phyloP scores from a whole-genome alignment of 208 protist species.

The Trichomonas gallinae region DNA sequence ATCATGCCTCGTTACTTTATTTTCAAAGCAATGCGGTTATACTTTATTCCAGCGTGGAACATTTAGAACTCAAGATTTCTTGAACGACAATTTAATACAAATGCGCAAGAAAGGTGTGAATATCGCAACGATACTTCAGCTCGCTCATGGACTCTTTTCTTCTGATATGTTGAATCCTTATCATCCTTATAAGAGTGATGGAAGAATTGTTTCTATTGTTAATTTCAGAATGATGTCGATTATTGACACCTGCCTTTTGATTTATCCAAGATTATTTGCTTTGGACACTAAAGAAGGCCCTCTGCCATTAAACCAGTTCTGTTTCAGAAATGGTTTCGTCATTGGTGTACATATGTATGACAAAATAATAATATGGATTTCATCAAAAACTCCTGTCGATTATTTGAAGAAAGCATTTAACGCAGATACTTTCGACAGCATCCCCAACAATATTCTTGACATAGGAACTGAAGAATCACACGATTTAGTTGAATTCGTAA shows the following conservation, averaged over 20 bases:
- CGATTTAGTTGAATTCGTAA: background rate
- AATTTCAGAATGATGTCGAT: background rate
- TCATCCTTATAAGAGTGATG: background rate
- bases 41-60: background rate
- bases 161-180: too few relatives aligned
- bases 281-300: background rate
- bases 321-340: background rate
- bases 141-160: background rate
- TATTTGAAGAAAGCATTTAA: background rate
- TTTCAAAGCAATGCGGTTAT: background rate
- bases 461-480: background rate
- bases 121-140: background rate
- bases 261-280: background rate
- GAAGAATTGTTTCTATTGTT: background rate
- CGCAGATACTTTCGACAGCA: background rate
- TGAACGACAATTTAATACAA: background rate
- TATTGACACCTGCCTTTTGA: background rate
- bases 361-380: background rate
- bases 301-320: background rate
- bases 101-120: background rate
- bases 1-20: background rate
- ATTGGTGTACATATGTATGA: background rate
- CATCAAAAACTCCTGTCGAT: too few relatives aligned
- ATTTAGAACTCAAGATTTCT: background rate
- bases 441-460: background rate